Base-by-base conservation (phyloP, 148 eudicot genomes). In the Amaranthus cruentus region DNA sequence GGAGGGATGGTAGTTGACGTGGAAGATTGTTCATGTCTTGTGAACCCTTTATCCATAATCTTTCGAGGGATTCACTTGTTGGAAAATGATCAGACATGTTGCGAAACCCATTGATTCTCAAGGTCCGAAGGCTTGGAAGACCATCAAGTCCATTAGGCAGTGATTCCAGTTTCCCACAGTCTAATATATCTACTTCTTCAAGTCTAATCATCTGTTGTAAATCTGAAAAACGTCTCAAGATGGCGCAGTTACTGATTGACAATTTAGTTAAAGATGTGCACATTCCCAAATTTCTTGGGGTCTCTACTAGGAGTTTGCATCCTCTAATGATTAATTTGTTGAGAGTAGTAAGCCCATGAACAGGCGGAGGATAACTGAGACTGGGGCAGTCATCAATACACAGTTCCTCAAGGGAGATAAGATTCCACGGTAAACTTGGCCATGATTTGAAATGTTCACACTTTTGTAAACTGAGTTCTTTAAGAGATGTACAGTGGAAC, bases 181-280 rank as follows among this genome's bases (percentile, higher is more conserved):
- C 70, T 51, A 49, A 4, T 49, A 67, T 67, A 67, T 67, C 70
- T 67, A 67, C 55, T 10, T 67, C 70, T 67, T 50, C 46, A 67
- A 70, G 63, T 38, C 15, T n/a, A 8, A 5, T 13, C 14, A 13
- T 15, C 13, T 1, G 0, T 43, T 10, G 3, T 1, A 56, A n/a
- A 70, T 70, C 42, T 7, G 51, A n/a, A n/a, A 56, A 0, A 9
- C 0, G 1, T 12, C 2, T 13, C 7, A 70, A 4, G 0, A 2
- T 15, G 3, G 0, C 5, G 62, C 73, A 70, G 51, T 7, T n/a
- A 43, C 6, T 5, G n/a, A 70, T n/a, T 44, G 51, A 21, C 18
- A 70, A 47, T 46, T 1, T 57, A 8, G 8, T 15, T 9, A 70
- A 52, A 56, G 73, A 56, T 46, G 14, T 55, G 52, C n/a, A 67